Evolutionary conservation across 176 grass and related monocot species (phyloP).

Genomic region (Lolium perenne): DNA sequence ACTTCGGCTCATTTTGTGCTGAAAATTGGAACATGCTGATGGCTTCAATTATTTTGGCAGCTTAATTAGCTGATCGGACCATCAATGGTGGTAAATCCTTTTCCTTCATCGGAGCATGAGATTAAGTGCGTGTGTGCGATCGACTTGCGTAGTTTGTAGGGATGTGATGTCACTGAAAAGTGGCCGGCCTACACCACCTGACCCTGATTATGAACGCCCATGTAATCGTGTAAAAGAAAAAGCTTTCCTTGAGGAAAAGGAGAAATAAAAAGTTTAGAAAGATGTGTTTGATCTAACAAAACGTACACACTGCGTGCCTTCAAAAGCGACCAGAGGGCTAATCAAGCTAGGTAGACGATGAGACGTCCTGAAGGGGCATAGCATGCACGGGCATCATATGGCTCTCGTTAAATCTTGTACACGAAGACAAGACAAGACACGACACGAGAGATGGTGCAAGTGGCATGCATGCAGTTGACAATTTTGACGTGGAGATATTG

Average conservation of each 20-base stretch:
- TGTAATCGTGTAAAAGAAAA: constrained; percentile 25
- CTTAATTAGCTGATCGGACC: background rate
- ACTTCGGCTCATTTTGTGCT: no score
- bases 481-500: constrained; percentile 34
- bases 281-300: constrained; percentile 51
- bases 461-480: constrained; percentile 16
- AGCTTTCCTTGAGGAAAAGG: background rate
- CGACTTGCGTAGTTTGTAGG: constrained; percentile 45
- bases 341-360: background rate
- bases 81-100: background rate
- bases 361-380: background rate
- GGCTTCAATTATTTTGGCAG: no score
- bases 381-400: constrained; percentile 28
- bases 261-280: constrained; percentile 35
- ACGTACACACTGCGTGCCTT: constrained; percentile 33
- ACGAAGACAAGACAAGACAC: background rate
- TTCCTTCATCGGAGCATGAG: background rate
- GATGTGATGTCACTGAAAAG: constrained; percentile 7
- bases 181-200: background rate
- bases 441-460: background rate
- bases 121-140: background rate
- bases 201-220: constrained; percentile 25
- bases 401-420: constrained; percentile 14
- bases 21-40: no score
- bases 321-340: constrained; percentile 13